These are phyloP conservation scores for Trichosanthes cucumerina DNA, from an alignment of 306 rosid genomes.

Conservation along the genomic window DNA sequence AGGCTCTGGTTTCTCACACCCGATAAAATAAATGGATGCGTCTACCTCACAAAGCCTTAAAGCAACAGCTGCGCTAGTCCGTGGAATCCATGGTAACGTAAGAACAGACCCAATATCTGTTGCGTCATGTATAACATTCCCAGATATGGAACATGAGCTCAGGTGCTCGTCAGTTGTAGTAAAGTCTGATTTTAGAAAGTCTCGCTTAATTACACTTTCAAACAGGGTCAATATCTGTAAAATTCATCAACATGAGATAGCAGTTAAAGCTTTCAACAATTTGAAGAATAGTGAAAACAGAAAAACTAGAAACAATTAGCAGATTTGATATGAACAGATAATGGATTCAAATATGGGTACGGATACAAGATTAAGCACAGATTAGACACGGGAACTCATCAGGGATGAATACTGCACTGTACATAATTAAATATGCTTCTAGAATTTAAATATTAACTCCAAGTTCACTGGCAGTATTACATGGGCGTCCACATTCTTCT, in stretches of 20 bases:
- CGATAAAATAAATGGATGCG: conserved; percentile 47
- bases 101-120: conserved; percentile 37
- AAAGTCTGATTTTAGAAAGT: conserved; percentile 61
- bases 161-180: conserved; percentile 57
- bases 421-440: neutral
- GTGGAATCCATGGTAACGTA: conserved; percentile 90
- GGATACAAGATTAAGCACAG: neutral
- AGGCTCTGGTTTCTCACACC: conserved; percentile 47
- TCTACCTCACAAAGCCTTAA: conserved; percentile 77
- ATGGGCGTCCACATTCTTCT: neutral
- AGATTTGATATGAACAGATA: neutral
- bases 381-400: neutral
- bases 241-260: neutral
- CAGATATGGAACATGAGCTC: conserved; percentile 35
- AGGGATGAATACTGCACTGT: neutral
- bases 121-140: conserved; percentile 24
- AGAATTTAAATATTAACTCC: neutral
- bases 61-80: conserved; percentile 77
- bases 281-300: neutral
- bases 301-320: neutral
- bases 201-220: conserved; percentile 58
- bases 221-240: conserved; percentile 57
- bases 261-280: neutral
- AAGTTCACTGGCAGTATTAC: neutral
- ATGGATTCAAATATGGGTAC: neutral